Evolutionary conservation across 2,329 filamentous ascomycete genomes (phyloP).

Genomic region (Erysiphe pulchra): DNA sequence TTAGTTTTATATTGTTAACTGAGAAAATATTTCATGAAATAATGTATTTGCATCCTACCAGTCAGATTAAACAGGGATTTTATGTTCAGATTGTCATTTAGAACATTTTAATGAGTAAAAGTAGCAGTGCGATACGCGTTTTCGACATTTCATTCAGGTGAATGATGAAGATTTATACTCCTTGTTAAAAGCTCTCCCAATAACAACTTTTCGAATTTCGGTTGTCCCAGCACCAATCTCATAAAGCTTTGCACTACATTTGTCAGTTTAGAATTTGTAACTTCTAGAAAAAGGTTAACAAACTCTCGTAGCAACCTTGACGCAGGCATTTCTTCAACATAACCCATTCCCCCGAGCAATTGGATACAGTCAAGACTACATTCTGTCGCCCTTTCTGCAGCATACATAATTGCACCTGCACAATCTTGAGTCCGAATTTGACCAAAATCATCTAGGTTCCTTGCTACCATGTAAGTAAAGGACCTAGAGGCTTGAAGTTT

Average conservation of each 20-base stretch:
- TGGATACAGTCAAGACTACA: slow-evolving; percentile 73
- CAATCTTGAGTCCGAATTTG: slow-evolving; percentile 69
- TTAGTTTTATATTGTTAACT: no score
- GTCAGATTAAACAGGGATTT: no score
- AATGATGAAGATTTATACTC: slow-evolving; percentile 6
- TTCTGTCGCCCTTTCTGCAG: slow-evolving; percentile 74
- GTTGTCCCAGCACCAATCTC: slow-evolving; percentile 94
- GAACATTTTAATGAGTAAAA: no score
- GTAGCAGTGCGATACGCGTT: no score
- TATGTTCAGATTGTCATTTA: no score
- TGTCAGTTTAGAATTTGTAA: slow-evolving; percentile 10
- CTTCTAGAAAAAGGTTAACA: slow-evolving; percentile 2
- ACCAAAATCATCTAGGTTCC: slow-evolving; percentile 50
- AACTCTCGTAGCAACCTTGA: slow-evolving; percentile 51
- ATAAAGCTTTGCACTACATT: slow-evolving; percentile 45
- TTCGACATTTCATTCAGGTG: no score
- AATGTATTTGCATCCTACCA: no score
- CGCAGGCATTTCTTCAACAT: slow-evolving; percentile 83
- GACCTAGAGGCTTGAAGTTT: slow-evolving; percentile 63
- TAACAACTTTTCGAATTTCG: slow-evolving; percentile 82
- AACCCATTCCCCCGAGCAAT: slow-evolving; percentile 82
- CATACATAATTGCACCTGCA: slow-evolving; percentile 79
- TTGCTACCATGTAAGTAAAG: slow-evolving; percentile 70
- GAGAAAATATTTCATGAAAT: no score
- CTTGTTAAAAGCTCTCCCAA: slow-evolving; percentile 27